These are phyloP conservation scores for Pelargonium exstipulatum DNA, from an alignment of 441 rosid species.

Conservation along the genomic window DNA sequence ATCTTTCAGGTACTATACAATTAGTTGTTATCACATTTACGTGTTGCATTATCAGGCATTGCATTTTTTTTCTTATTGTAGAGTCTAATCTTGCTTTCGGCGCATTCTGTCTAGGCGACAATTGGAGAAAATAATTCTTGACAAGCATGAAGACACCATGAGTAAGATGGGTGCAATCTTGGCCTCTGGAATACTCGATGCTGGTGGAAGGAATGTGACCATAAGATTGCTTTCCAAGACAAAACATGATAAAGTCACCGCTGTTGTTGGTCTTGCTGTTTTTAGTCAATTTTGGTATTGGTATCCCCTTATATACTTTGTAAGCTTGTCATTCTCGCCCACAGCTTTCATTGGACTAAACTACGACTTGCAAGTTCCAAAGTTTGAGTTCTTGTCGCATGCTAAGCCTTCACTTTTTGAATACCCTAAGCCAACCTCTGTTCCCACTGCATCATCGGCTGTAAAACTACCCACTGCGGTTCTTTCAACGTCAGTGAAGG, in stretches of 20 bases:
- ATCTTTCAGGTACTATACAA: conserved; percentile 59
- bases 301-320: conserved; percentile 92
- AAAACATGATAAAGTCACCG: conserved; percentile 92
- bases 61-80: neutral
- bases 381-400: conserved; percentile 80
- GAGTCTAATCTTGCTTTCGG: conserved; percentile 8
- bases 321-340: conserved; percentile 89
- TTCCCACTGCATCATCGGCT: conserved; percentile 67
- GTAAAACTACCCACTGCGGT: conserved; percentile 87
- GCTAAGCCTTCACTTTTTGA: conserved; percentile 89
- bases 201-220: conserved; percentile 97
- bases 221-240: conserved; percentile 89
- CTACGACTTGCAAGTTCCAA: conserved; percentile 87
- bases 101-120: conserved; percentile 54
- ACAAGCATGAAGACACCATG: conserved; percentile 95
- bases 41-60: neutral
- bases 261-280: conserved; percentile 92
- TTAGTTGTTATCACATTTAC: neutral
- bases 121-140: conserved; percentile 84
- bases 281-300: conserved; percentile 99
- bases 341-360: conserved; percentile 90
- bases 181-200: conserved; percentile 95
- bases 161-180: conserved; percentile 99
- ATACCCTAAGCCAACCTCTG: conserved; percentile 92
- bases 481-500: conserved; percentile 84